Evolutionary conservation across 2,329 filamentous ascomycete genomes (phyloP).

Genomic region (Ciborinia camelliae): DNA sequence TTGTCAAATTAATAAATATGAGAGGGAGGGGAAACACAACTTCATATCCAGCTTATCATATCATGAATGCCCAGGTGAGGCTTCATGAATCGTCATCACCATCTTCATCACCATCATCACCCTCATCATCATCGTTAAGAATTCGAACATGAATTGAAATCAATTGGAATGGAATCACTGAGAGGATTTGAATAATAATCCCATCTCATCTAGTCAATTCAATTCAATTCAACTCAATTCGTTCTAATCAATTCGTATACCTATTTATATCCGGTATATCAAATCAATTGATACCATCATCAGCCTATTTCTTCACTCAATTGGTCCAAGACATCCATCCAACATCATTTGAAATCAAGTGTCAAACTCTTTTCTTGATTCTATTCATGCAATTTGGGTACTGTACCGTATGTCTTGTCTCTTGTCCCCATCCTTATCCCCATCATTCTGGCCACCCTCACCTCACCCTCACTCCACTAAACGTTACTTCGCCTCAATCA

Average conservation of each 20-base stretch:
- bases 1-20: neutral
- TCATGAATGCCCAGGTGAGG: neutral
- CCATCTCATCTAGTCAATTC: no score
- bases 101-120: no score
- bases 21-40: neutral
- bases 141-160: neutral
- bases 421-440: neutral
- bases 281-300: constrained; percentile 16
- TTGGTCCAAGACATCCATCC: constrained; percentile 12
- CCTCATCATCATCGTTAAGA: no score
- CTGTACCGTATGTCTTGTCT: constrained; percentile 7
- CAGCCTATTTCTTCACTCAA: neutral
- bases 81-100: no score
- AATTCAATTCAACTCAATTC: neutral
- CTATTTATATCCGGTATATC: no score
- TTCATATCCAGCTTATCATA: neutral
- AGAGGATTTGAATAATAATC: no score
- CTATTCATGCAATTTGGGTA: constrained; percentile 8
- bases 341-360: constrained; percentile 9
- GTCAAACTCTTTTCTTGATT: neutral
- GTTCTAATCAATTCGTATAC: constrained; percentile 3
- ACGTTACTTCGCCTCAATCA: constrained; percentile 1
- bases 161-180: no score
- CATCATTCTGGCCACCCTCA: neutral
- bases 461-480: neutral